A percentile compares a stretch with the other conserved stretches of the same genome.
Conservation (phyloP, 495 filamentous ascomycete genomes). For the Achaetomiella virescens region DNA sequence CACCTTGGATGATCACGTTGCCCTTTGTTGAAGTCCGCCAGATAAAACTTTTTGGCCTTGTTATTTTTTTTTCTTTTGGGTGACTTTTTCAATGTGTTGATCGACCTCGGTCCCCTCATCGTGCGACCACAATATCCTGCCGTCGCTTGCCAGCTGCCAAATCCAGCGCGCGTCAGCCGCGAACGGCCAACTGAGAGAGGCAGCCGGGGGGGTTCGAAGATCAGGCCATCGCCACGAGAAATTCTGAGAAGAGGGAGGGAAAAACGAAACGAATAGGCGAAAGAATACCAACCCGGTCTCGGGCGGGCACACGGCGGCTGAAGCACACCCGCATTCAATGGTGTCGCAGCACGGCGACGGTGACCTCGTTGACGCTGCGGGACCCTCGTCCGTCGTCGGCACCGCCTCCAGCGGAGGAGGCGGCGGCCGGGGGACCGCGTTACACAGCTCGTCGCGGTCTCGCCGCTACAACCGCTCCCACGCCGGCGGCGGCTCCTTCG, state of each 20-base stretch:
- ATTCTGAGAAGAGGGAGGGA: too few species aligned
- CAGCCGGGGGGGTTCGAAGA: constrained; percentile 17
- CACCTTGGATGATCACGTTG: background rate
- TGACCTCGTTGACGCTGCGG: constrained; percentile 46
- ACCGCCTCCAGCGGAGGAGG: constrained; percentile 25
- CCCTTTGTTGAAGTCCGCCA: constrained; percentile 1
- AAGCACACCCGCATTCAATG: constrained; percentile 40
- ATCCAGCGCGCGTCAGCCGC: background rate
- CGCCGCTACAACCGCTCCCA: constrained; percentile 73
- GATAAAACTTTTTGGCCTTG: background rate
- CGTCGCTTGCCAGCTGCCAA: constrained; percentile 23
- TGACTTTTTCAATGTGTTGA: background rate
- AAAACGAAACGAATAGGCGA: background rate
- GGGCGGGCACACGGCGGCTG: constrained; percentile 21
- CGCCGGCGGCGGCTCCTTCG: constrained; percentile 63
- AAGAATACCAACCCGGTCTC: background rate
- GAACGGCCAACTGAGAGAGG: constrained; percentile 12
- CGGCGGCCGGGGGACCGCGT: constrained; percentile 38
- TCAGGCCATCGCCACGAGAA: background rate
- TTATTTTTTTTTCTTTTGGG: constrained; percentile 3
- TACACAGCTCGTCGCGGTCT: constrained; percentile 55
- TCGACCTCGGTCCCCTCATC: constrained; percentile 9
- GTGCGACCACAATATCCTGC: constrained; percentile 9
- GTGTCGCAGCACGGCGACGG: constrained; percentile 64
- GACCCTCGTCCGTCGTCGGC: constrained; percentile 51